Evolutionary conservation across 495 filamentous ascomycete genomes (phyloP).

Genomic region (Lasiosphaeria miniovina): DNA sequence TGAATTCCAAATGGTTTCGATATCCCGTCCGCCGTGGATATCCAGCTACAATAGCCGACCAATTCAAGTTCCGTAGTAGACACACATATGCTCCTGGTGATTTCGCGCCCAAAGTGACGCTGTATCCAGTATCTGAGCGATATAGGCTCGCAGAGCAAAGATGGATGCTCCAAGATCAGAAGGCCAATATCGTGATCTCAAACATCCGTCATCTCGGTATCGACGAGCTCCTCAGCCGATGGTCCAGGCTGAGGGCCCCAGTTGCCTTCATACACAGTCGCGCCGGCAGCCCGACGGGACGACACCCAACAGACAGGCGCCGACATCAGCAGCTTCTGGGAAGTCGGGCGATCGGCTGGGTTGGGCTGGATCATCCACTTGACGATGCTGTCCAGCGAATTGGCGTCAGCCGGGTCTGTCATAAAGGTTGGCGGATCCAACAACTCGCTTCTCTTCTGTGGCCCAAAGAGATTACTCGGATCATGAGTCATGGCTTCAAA

Average conservation of each 20-base stretch:
- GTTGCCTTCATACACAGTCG: conserved; percentile 90
- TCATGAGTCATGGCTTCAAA: conserved; percentile 29
- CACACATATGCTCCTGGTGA: conserved; percentile 30
- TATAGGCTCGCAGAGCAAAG: conserved; percentile 23
- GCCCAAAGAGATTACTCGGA: conserved; percentile 45
- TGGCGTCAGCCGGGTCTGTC: conserved; percentile 62
- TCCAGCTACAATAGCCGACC: conserved; percentile 30
- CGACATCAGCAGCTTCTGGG: conserved; percentile 64
- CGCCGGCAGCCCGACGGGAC: conserved; percentile 70
- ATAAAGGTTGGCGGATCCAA: conserved; percentile 81
- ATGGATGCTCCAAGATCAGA: conserved; percentile 20
- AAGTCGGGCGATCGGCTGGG: conserved; percentile 68
- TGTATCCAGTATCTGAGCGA: conserved; percentile 38
- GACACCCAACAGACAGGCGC: conserved; percentile 75
- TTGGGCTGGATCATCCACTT: conserved; percentile 81
- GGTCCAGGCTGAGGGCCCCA: conserved; percentile 66
- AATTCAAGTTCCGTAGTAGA: conserved; percentile 25
- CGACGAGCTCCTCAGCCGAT: conserved; percentile 27
- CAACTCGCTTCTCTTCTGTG: conserved; percentile 60
- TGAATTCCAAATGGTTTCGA: conserved; percentile 30
- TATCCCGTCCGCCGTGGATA: conserved; percentile 30
- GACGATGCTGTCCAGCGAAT: conserved; percentile 81
- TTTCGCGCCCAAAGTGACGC: conserved; percentile 22
- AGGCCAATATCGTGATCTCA: conserved; percentile 21
- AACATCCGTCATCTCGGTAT: conserved; percentile 50